Conservation (phyloP, 441 rosid genomes). For the Isatis lusitanica region DNA sequence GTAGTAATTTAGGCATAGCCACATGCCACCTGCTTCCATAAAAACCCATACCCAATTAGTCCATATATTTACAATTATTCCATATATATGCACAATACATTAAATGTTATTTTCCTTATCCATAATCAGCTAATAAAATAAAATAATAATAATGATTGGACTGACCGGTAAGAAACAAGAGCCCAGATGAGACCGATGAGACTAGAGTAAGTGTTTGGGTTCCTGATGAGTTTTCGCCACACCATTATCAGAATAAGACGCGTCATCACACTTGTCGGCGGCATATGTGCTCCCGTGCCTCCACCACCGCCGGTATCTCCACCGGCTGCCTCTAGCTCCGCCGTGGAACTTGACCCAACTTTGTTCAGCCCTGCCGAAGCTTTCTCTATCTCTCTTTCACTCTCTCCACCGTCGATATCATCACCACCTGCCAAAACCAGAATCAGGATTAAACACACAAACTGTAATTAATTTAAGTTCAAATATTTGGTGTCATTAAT, state of each 20-base stretch:
- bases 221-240: conserved; percentile 71
- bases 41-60: conserved; percentile 10
- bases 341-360: conserved; percentile 61
- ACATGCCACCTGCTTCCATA: conserved; percentile 65
- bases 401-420: conserved; percentile 39
- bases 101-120: conserved; percentile 1
- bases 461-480: neutral
- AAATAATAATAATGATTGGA: neutral
- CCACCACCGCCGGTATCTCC: conserved; percentile 41
- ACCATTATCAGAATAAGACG: conserved; percentile 74
- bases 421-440: conserved; percentile 37
- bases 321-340: conserved; percentile 54
- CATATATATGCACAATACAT: neutral
- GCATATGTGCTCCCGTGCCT: conserved; percentile 44
- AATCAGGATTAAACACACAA: neutral
- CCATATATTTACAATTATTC: neutral
- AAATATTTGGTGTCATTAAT: neutral
- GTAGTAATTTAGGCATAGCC: conserved; percentile 62
- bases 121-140: neutral
- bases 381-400: conserved; percentile 46
- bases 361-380: conserved; percentile 58
- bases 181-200: conserved; percentile 68
- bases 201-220: conserved; percentile 77
- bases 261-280: conserved; percentile 74
- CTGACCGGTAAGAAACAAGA: conserved; percentile 60